Evolutionary conservation across 78 protist genomes (phyloP).

Genomic region (Pelomyxa schiedti): DNA sequence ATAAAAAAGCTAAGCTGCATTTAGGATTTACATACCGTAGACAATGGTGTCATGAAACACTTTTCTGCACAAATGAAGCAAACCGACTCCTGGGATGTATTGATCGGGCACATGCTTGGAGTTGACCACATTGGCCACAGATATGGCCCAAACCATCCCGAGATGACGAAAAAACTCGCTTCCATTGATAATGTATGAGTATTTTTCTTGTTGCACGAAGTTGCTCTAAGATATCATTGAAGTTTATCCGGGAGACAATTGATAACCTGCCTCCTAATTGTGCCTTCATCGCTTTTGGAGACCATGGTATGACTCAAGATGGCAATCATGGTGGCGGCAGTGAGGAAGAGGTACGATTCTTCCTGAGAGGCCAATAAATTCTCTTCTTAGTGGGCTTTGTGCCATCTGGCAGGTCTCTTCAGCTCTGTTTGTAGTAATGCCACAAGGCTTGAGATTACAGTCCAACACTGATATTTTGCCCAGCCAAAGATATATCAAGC

Average conservation of each 20-base stretch:
- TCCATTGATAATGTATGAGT: constrained; percentile 18
- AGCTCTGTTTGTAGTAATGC: too few species aligned
- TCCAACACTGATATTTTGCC: too few species aligned
- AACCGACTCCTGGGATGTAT: constrained; percentile 42
- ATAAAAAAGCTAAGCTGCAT: too few species aligned
- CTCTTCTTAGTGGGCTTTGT: too few species aligned
- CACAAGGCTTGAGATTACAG: too few species aligned
- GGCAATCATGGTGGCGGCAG: constrained; percentile 77
- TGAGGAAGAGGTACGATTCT: constrained; percentile 5
- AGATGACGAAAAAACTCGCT: constrained; percentile 61
- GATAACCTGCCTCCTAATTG: not conserved
- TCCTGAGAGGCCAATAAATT: too few species aligned
- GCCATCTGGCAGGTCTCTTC: too few species aligned
- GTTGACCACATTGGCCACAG: constrained; percentile 93
- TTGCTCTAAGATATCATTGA: not conserved
- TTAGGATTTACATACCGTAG: constrained; percentile 92
- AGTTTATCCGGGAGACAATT: not conserved
- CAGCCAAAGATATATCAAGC: constrained; percentile 36
- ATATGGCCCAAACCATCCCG: constrained; percentile 62
- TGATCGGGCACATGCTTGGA: constrained; percentile 85
- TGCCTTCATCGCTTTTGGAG: constrained; percentile 77
- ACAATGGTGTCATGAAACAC: constrained; percentile 56
- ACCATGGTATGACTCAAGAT: constrained; percentile 90
- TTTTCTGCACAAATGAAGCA: constrained; percentile 22
- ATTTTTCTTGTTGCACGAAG: too few species aligned